Percentiles rank a stretch among this genome's conserved stretches.
phyloP scores from a whole-genome alignment of 1,284 basidiomycete species.

The Coniophora puteana region DNA sequence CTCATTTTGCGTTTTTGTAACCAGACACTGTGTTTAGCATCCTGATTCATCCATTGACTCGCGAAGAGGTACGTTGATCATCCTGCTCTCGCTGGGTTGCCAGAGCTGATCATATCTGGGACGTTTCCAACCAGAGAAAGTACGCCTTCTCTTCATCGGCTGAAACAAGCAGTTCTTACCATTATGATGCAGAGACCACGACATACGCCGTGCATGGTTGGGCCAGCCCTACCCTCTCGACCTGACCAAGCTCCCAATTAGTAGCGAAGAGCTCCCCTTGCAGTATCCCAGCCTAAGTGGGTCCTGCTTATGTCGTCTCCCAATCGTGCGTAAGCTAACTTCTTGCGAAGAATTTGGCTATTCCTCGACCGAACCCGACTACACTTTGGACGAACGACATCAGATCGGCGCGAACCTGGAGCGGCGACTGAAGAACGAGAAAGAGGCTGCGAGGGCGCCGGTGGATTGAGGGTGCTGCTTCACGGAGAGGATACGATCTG shows the following conservation, averaged over 20 bases:
- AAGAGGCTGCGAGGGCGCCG: conserved; percentile 52
- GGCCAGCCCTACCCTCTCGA: conserved; percentile 66
- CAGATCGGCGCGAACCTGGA: conserved; percentile 46
- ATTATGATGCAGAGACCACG: conserved; percentile 50
- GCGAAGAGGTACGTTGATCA: conserved; percentile 48
- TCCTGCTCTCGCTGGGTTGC: neutral
- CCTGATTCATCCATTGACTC: conserved; percentile 68
- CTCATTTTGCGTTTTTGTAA: neutral
- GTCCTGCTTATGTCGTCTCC: conserved; percentile 25
- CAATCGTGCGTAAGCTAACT: neutral
- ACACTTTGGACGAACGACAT: conserved; percentile 45
- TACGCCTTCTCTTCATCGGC: conserved; percentile 12
- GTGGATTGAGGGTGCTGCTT: conserved; percentile 15
- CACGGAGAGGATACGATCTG: too few relatives aligned
- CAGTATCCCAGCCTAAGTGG: conserved; percentile 69
- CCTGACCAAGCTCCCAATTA: conserved; percentile 48
- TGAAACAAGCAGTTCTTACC: neutral
- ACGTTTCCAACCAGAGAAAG: conserved; percentile 27
- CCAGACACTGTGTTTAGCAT: conserved; percentile 37
- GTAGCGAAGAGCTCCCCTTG: conserved; percentile 51
- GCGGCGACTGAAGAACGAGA: conserved; percentile 43
- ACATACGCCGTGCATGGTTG: conserved; percentile 65
- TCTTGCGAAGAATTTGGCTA: conserved; percentile 45
- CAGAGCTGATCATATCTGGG: neutral
- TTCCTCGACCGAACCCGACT: conserved; percentile 37